These are phyloP conservation scores for Setaria italica DNA, from an alignment of 202 grass and related monocot genomes.

Conservation along the genomic window DNA sequence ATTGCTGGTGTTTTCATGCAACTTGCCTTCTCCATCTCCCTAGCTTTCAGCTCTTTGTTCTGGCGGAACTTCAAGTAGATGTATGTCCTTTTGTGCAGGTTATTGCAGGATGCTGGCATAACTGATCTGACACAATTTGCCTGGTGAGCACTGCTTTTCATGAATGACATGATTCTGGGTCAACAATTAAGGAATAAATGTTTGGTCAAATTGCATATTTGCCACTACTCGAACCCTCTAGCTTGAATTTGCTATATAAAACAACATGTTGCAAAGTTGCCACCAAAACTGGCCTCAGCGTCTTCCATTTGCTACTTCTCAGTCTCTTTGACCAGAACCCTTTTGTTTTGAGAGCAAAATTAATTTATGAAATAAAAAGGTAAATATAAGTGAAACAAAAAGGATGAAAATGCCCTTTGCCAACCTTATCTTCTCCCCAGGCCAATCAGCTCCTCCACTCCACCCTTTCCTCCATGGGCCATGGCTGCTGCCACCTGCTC, in stretches of 20 bases:
- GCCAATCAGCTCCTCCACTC: background rate
- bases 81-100: slow-evolving; percentile 50
- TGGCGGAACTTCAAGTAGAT: slow-evolving; percentile 1
- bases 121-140: slow-evolving; percentile 88
- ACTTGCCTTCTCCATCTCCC: background rate
- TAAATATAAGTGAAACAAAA: background rate
- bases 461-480: background rate
- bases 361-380: background rate
- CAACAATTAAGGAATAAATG: background rate
- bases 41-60: slow-evolving; percentile 9
- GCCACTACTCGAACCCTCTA: background rate
- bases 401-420: background rate
- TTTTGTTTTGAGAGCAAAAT: background rate
- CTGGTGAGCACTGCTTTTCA: slow-evolving; percentile 57
- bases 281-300: background rate
- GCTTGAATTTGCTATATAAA: background rate
- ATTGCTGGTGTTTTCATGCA: slow-evolving; percentile 3
- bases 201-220: background rate
- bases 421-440: background rate
- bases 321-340: background rate
- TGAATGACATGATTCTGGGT: slow-evolving; percentile 6
- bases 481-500: background rate
- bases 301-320: background rate
- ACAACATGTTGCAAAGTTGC: background rate
- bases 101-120: slow-evolving; percentile 95